A percentile compares a stretch with the other conserved stretches of the same genome.
phyloP scores from a whole-genome alignment of 129 eudicot species.

The Centrapalus pauciflorus region DNA sequence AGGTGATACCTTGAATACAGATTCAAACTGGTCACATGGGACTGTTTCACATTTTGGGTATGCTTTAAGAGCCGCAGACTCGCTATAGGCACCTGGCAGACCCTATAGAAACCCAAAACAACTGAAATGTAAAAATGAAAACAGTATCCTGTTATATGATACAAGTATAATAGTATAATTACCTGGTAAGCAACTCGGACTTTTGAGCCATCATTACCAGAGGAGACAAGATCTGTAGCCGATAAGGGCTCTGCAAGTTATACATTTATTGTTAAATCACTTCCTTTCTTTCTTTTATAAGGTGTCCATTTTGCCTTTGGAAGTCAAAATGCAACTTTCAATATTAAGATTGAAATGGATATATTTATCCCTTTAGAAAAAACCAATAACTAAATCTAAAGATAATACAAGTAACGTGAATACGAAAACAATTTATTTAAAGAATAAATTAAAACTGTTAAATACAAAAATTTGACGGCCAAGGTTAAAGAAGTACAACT shows the following conservation, averaged over 20 bases:
- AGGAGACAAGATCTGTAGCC: conserved; percentile 48
- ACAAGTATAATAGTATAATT: background rate
- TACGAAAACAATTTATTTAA: background rate
- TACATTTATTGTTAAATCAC: background rate
- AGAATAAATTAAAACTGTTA: background rate
- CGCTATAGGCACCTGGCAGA: conserved; percentile 87
- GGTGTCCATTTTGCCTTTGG: background rate
- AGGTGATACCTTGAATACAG: conserved; percentile 69
- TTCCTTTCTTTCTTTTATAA: background rate
- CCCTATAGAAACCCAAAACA: conserved; percentile 51
- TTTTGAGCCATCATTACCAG: conserved; percentile 44
- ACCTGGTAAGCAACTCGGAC: conserved; percentile 98
- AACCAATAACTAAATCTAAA: background rate
- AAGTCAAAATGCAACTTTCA: background rate
- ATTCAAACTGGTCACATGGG: conserved; percentile 91
- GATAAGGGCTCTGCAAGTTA: conserved; percentile 74
- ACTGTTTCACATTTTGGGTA: conserved; percentile 94
- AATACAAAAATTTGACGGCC: background rate
- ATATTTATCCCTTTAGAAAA: background rate
- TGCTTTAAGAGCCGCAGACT: conserved; percentile 92
- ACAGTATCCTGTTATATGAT: background rate
- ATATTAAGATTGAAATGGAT: background rate
- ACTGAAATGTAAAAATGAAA: background rate
- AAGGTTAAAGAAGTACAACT: background rate
- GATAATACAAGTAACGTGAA: background rate